Percentiles rank a stretch among this genome's conserved stretches.
Evolutionary conservation across 2,329 filamentous ascomycete genomes (phyloP).

Genomic region (Karstenula rhodostoma): DNA sequence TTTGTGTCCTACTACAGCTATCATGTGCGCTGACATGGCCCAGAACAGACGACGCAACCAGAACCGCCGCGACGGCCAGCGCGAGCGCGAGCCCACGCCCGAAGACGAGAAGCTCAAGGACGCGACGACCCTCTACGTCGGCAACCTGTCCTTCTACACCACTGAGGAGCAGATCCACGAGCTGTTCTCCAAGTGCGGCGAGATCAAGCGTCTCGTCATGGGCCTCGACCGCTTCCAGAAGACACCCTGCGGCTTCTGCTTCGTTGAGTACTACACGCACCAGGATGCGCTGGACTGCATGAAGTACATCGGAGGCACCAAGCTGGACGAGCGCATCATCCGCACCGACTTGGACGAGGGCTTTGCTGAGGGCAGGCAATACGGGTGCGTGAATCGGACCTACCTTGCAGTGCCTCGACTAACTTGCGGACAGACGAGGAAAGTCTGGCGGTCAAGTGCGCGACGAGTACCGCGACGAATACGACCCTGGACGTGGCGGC

Average conservation of each 20-base stretch:
- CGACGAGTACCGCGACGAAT: slow-evolving; percentile 97
- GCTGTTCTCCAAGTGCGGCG: slow-evolving; percentile 93
- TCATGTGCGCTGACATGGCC: slow-evolving; percentile 20
- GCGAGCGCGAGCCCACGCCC: slow-evolving; percentile 58
- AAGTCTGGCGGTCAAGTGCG: slow-evolving; percentile 97
- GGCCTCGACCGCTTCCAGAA: slow-evolving; percentile 96
- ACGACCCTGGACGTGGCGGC: slow-evolving; percentile 91
- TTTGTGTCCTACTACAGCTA: background rate
- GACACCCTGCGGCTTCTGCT: slow-evolving; percentile 98
- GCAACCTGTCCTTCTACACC: slow-evolving; percentile 98
- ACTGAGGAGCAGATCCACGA: slow-evolving; percentile 99
- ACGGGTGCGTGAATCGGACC: slow-evolving; percentile 64
- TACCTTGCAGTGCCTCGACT: slow-evolving; percentile 14
- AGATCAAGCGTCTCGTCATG: slow-evolving; percentile 98
- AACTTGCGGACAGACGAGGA: slow-evolving; percentile 65
- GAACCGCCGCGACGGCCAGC: slow-evolving; percentile 64
- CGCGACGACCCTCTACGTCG: slow-evolving; percentile 95
- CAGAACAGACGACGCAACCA: slow-evolving; percentile 77
- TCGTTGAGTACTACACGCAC: slow-evolving; percentile 98
- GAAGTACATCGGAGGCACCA: slow-evolving; percentile 98
- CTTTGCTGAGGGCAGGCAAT: slow-evolving; percentile 95
- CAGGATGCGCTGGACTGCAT: slow-evolving; percentile 97
- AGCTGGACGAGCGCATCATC: slow-evolving; percentile 96
- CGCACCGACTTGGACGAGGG: slow-evolving; percentile 94
- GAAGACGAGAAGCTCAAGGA: slow-evolving; percentile 83